Evolutionary conservation across 2,329 filamentous ascomycete genomes (phyloP), one percentile per base, ranked within the genome.

Genomic region (Exophiala viscosa): DNA sequence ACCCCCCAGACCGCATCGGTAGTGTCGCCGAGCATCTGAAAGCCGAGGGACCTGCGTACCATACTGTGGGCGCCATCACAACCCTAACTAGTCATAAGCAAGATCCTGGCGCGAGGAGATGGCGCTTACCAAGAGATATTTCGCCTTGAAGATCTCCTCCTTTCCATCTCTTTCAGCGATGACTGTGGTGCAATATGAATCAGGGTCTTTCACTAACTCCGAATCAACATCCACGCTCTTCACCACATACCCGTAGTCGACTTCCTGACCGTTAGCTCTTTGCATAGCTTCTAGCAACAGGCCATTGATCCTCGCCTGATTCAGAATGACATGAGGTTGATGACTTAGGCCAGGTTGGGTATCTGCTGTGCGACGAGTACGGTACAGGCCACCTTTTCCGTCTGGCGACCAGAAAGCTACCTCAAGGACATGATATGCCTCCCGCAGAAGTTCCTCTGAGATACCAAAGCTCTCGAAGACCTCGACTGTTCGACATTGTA

Each of bases 381-480:
- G 66, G 38, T 67, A 65, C 51, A 84, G 81, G 1, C 65, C 67
- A 1, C 69, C 65, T 1, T 58, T 51, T 5, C 52, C 45, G 39
- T 57, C 44, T 39, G 50, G 38, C 2, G 50, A 44, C 81, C 81
- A 84, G 57, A 85, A 84, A 3, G 75, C 73, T 2, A 81, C 69
- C 65, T 84, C 81, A 14, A 79, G 68, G 9, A 81, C 75, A 62
- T 83, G 81, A 49, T 78, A 83, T 0, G 80, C 73, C 52, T 83
- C 80, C 32, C 73, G 71, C 28, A 83, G 71, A 23, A 85, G 68
- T 14, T 75, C 69, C 41, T 81, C 78, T 1, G 75, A 72, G 3
- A 84, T 72, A 1, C 74, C 78, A 31, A 84, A 80, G 40, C 77
- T 80, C 60, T 84, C 81, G 45, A 83, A 82, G 17, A 85, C 75